These are phyloP conservation scores for Volutella citrinella DNA, from an alignment of 2,329 filamentous ascomycete genomes.

Conservation along the genomic window DNA sequence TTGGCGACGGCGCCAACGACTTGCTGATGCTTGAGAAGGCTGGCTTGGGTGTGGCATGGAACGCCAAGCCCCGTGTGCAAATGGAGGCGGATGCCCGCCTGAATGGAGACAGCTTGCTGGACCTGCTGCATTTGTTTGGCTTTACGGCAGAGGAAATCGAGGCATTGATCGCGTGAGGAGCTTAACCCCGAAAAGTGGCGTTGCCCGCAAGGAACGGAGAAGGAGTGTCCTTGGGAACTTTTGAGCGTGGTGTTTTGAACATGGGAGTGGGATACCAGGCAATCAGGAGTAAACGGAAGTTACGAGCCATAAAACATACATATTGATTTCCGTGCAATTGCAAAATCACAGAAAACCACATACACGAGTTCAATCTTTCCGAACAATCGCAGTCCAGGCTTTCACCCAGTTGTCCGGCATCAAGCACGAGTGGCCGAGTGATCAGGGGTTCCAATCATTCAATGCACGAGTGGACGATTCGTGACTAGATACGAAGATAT, in stretches of 20 bases:
- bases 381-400: too few relatives aligned
- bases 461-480: too few relatives aligned
- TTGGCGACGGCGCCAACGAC: conserved; percentile 83
- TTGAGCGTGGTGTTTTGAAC: conserved; percentile 14
- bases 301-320: too few relatives aligned
- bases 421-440: too few relatives aligned
- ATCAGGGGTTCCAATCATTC: too few relatives aligned
- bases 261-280: conserved; percentile 22
- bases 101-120: conserved; percentile 67
- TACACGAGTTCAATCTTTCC: too few relatives aligned
- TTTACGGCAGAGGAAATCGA: conserved; percentile 60
- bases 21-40: conserved; percentile 75
- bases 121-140: conserved; percentile 73
- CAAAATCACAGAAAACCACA: too few relatives aligned
- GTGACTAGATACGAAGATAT: conserved; percentile 21
- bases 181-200: conserved; percentile 5
- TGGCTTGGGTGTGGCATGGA: conserved; percentile 76
- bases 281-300: conserved; percentile 12
- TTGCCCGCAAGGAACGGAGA: conserved; percentile 9
- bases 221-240: conserved; percentile 12
- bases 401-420: too few relatives aligned
- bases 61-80: conserved; percentile 80
- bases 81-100: conserved; percentile 70
- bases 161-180: conserved; percentile 21
- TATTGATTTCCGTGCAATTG: too few relatives aligned